Evolutionary conservation across 2,329 filamentous ascomycete genomes (phyloP).

Genomic region (Ascochyta fabae): DNA sequence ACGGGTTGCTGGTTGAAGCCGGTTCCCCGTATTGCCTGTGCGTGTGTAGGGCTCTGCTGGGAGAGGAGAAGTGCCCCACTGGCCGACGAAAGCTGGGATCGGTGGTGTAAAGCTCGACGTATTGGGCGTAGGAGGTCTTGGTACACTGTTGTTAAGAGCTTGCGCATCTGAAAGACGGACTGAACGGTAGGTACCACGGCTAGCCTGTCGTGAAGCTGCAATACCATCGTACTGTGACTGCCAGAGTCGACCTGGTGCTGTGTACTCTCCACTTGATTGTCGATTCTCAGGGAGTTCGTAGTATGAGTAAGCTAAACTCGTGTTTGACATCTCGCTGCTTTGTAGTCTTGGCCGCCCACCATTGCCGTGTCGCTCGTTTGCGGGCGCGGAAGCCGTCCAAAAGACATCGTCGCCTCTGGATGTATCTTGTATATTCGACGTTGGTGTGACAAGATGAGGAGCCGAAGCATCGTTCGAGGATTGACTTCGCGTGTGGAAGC

Average conservation of each 20-base stretch:
- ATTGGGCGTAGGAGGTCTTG: conserved; percentile 7
- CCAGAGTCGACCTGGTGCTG: conserved; percentile 9
- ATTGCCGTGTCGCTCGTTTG: neutral
- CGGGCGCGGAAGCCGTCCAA: neutral
- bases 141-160: neutral
- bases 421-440: neutral
- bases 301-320: conserved; percentile 41
- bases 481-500: conserved; percentile 24
- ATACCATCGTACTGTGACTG: conserved; percentile 34
- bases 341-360: conserved; percentile 13
- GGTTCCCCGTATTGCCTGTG: neutral
- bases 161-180: conserved; percentile 23
- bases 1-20: neutral
- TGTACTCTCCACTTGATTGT: conserved; percentile 32
- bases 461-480: conserved; percentile 33
- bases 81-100: neutral
- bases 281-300: conserved; percentile 41
- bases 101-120: neutral
- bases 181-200: conserved; percentile 31
- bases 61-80: conserved; percentile 20
- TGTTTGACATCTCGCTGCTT: conserved; percentile 36
- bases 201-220: conserved; percentile 21
- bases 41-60: conserved; percentile 35
- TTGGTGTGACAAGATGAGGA: conserved; percentile 9
- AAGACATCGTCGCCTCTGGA: conserved; percentile 21